phyloP scores from a whole-genome alignment of 495 filamentous ascomycete genomes.

The Extremus antarcticus region DNA sequence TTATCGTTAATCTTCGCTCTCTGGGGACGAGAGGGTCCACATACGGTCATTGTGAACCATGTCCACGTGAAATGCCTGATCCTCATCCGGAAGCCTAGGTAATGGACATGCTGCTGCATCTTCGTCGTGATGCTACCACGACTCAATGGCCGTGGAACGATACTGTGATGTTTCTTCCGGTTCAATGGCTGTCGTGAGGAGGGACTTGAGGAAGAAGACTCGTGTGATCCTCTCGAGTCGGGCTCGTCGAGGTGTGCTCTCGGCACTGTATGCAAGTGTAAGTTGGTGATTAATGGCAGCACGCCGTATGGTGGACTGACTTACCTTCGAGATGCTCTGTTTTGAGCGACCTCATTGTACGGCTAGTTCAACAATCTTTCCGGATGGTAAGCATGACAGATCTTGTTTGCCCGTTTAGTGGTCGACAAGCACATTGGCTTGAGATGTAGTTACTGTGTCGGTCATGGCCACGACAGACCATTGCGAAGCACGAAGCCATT shows the following conservation, averaged over 20 bases:
- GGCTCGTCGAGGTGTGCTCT: background rate
- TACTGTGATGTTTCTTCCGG: background rate
- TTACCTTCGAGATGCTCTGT: too few species aligned
- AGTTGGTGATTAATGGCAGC: too few species aligned
- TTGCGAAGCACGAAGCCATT: too few species aligned
- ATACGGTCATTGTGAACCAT: conserved; percentile 32
- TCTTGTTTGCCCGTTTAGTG: background rate
- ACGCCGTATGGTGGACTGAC: too few species aligned
- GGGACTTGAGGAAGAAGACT: background rate
- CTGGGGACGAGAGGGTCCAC: background rate
- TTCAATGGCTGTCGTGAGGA: background rate
- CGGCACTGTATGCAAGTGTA: too few species aligned
- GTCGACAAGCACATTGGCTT: too few species aligned
- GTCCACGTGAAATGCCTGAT: conserved; percentile 37
- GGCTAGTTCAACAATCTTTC: too few species aligned
- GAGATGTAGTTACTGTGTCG: too few species aligned
- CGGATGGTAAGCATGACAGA: background rate
- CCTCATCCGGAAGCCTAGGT: conserved; percentile 24
- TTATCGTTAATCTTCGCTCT: conserved; percentile 1
- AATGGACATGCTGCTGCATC: conserved; percentile 5
- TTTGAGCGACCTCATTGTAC: too few species aligned
- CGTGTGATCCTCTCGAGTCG: background rate
- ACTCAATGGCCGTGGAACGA: background rate
- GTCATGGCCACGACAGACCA: too few species aligned
- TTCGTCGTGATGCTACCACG: background rate